Base-by-base conservation (phyloP, 2,329 filamentous ascomycete species). In the Chrysoporthe cubensis region DNA sequence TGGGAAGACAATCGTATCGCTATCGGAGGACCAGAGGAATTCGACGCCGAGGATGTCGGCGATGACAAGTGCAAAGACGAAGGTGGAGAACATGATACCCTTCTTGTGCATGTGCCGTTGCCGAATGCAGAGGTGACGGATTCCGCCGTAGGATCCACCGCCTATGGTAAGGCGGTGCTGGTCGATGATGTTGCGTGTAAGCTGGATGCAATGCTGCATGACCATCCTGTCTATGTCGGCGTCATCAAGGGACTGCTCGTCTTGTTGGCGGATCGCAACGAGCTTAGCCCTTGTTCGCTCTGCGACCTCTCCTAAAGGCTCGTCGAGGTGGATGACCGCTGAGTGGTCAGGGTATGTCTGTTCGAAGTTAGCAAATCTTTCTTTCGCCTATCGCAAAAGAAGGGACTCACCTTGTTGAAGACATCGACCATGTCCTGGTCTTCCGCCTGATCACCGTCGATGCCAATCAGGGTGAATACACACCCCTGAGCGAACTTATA, bases 71-170 rank as follows among this genome's bases (percentile, higher is more conserved):
- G 74, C 72, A 60, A 79, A 76, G 18, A 79, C 71, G 65, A 78
- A 76, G 14, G 76, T 73, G 6, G 76, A 78, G 62, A 80, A 80
- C 76, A 79, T 78, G 59, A 80, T 76, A 8, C 75, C 78, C 57
- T 79, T 80, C 69, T 80, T 80, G 73, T 77, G 76, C 69, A 76
- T 70, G 62, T 80, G 78, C 2, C 76, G 78, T 69, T 80, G 77
- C 42, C 73, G 74, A 18, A 79, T 66, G 64, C 77, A 79, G 14
- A 69, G 44, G 42, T 69, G 64, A 37, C 62, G 59, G 18, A 66
- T 54, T 11, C 50, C 62, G 8, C n/a, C 62, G 26, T 21, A 21
- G 13, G 48, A 56, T 11, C 48, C 21, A 37, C 64, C 48, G 8
- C 64, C 64, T 5, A 54, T 43, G n/a, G 52, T 14, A 18, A 59